Percentiles rank a stretch among this genome's conserved stretches.
phyloP scores from a whole-genome alignment of 306 rosid genomes.

The Malus orientalis region DNA sequence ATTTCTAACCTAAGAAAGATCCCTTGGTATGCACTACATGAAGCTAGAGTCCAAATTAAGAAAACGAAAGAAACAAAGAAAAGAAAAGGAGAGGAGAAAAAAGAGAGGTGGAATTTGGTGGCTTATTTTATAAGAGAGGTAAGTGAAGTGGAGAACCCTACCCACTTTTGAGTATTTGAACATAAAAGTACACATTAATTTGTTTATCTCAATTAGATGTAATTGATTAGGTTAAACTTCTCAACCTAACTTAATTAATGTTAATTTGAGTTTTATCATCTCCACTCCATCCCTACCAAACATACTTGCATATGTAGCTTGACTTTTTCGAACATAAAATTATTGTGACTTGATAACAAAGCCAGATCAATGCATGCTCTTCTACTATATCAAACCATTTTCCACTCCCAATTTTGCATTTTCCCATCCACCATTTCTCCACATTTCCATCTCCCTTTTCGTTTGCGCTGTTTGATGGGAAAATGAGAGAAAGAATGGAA shows the following conservation, averaged over 20 bases:
- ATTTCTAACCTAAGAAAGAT: slow-evolving; percentile 2
- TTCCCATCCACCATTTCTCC: not conserved
- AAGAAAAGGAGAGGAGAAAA: not conserved
- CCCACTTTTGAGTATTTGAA: slow-evolving; percentile 10
- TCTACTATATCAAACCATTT: slow-evolving; percentile 33
- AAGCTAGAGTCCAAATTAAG: slow-evolving; percentile 64
- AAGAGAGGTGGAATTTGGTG: slow-evolving; percentile 9
- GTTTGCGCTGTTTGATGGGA: not conserved
- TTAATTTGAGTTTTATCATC: not conserved
- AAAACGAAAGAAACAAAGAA: slow-evolving; percentile 18
- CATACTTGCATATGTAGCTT: slow-evolving; percentile 30
- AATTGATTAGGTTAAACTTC: slow-evolving; percentile 13
- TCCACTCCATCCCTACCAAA: slow-evolving; percentile 44
- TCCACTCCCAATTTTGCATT: slow-evolving; percentile 24
- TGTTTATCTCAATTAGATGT: not conserved
- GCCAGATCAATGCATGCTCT: slow-evolving; percentile 8
- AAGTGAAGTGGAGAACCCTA: slow-evolving; percentile 33
- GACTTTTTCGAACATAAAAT: slow-evolving; percentile 45
- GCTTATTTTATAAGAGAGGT: slow-evolving; percentile 62
- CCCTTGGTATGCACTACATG: slow-evolving; percentile 53
- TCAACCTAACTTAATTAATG: not conserved
- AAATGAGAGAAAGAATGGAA: slow-evolving; percentile 85
- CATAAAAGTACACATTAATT: not conserved
- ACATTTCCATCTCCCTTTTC: not conserved
- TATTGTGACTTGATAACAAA: slow-evolving; percentile 37